Conservation (phyloP, 1,284 basidiomycete species). For the Moesziomyces antarcticus region DNA sequence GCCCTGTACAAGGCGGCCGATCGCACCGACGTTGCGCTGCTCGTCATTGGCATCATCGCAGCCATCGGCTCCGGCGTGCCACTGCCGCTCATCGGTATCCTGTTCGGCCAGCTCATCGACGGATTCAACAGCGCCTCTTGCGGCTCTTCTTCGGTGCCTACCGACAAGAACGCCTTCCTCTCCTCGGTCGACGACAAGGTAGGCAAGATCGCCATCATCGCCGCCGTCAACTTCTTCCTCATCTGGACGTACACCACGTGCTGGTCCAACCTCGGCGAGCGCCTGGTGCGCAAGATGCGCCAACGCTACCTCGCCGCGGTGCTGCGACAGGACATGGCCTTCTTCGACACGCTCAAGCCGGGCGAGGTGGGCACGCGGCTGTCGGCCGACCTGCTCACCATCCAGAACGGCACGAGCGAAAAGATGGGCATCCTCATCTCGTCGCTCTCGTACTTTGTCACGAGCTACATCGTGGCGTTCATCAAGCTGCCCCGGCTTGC, state of each 20-base stretch:
- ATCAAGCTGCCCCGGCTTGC: slow-evolving; percentile 54
- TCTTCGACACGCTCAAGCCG: slow-evolving; percentile 57
- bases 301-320: slow-evolving; percentile 69
- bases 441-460: slow-evolving; percentile 56
- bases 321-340: slow-evolving; percentile 69
- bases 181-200: slow-evolving; percentile 53
- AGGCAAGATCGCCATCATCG: slow-evolving; percentile 52
- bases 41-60: slow-evolving; percentile 48
- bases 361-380: slow-evolving; percentile 56
- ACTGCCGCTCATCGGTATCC: slow-evolving; percentile 58
- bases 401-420: slow-evolving; percentile 61
- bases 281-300: slow-evolving; percentile 61
- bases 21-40: slow-evolving; percentile 35
- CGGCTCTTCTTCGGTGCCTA: slow-evolving; percentile 7
- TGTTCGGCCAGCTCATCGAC: slow-evolving; percentile 61
- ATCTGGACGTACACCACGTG: slow-evolving; percentile 62
- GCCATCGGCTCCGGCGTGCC: slow-evolving; percentile 59
- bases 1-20: slow-evolving; percentile 39
- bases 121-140: slow-evolving; percentile 56
- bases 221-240: slow-evolving; percentile 60
- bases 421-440: slow-evolving; percentile 60
- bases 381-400: slow-evolving; percentile 50
- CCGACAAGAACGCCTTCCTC: slow-evolving; percentile 39
- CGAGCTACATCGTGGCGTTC: slow-evolving; percentile 56
- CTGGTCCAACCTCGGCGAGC: slow-evolving; percentile 59